Conservation (phyloP, 257 asterid species). For the Voacanga thouarsii region DNA sequence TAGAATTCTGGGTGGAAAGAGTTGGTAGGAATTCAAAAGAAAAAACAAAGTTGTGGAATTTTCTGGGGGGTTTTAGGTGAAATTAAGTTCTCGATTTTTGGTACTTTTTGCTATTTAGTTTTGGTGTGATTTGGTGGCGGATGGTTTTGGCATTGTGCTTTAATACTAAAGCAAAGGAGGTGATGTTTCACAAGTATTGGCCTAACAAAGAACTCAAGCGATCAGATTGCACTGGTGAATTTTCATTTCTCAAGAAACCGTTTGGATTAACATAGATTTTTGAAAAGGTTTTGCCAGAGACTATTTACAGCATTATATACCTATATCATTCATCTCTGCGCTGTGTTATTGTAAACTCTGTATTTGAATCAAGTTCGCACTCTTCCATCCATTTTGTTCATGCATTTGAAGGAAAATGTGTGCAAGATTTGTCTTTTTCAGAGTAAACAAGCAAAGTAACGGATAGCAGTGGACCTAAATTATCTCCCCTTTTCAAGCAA, state of each 20-base stretch:
- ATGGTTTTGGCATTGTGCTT: conserved; percentile 20
- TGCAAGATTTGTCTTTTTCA: neutral
- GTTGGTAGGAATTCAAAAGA: conserved; percentile 9
- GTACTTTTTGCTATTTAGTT: neutral
- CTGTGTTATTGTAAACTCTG: neutral
- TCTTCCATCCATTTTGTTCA: neutral
- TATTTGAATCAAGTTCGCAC: conserved; percentile 1
- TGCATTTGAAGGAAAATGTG: conserved; percentile 13
- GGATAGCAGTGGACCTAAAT: neutral
- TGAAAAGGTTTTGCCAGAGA: neutral
- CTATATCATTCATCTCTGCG: neutral
- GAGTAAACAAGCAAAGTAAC: neutral
- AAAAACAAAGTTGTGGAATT: neutral
- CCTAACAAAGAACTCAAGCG: conserved; percentile 15
- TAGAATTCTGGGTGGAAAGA: conserved; percentile 10
- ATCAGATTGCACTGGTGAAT: conserved; percentile 18
- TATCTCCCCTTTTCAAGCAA: neutral
- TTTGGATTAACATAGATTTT: conserved; percentile 14
- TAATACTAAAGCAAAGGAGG: conserved; percentile 8
- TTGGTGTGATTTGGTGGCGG: conserved; percentile 16
- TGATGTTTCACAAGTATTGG: conserved; percentile 8
- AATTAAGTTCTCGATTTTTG: neutral
- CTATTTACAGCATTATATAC: neutral
- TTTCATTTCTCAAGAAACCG: conserved; percentile 16
- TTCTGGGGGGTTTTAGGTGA: neutral